Evolutionary conservation across 139 green algal species (phyloP), one percentile per base, ranked within the genome.

Genomic region (Haematococcus sp.): DNA sequence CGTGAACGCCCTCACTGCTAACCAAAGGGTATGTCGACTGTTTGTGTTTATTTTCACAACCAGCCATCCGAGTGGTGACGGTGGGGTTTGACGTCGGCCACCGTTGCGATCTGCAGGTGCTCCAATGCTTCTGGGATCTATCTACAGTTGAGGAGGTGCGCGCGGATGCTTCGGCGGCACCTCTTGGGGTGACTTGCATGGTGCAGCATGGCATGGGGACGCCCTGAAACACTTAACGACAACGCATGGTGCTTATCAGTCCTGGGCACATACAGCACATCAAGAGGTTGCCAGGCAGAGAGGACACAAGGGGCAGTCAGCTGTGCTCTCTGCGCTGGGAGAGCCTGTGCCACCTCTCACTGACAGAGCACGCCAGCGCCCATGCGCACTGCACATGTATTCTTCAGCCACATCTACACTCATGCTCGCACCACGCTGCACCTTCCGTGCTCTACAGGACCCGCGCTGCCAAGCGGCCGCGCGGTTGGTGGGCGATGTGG

Each of bases 401-500:
- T n/a, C n/a, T n/a, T n/a, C n/a, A n/a, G 40, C 40, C 40, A 49
- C 40, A 49, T 11, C 40, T 20, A n/a, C 58, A 35, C 11, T 34
- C 20, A 15, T 27, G 28, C 58, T 4, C 58, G 9, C 58, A 40
- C 25, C 20, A 17, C 58, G 4, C 3, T 35, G 3, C 58, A 22
- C n/a, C 25, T 31, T 4, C 25, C 11, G 4, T n/a, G 25, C 20
- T 35, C 58, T 35, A 59, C 71, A 86, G 85, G 79, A 80, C 1
- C 76, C 63, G 23, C 76, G 77, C 9, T 59, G 80, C 27, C 3
- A 49, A 5, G 78, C 84, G 2, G 81, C 76, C 2, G 25, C n/a
- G 30, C 56, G 52, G 2, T 78, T 89, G 7, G 76, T 83, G 7
- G 30, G 68, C 5, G 78, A 76, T 11, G 43, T 91, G n/a, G 17